Conservation (phyloP, 305 asterid species). For the Petunia hybrid region DNA sequence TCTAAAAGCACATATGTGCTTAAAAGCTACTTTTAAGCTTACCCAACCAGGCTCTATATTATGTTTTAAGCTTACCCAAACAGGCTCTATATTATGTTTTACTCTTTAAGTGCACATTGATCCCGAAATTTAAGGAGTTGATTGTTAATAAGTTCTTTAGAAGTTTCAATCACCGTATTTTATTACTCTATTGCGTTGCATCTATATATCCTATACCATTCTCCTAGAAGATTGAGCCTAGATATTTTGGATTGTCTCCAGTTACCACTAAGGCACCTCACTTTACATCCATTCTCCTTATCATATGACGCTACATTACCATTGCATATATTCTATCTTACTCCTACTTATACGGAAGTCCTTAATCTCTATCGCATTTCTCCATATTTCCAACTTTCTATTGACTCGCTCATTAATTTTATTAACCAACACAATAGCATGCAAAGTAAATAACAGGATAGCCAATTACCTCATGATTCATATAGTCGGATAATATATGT, state of each 20-base stretch:
- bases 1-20: no score
- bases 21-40: no score
- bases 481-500: conserved; percentile 83
- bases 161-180: background rate
- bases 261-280: background rate
- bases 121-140: no score
- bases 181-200: background rate
- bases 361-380: background rate
- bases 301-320: background rate
- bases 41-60: no score
- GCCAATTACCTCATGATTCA: conserved; percentile 81
- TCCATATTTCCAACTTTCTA: conserved; percentile 1
- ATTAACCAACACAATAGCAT: background rate
- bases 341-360: background rate
- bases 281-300: background rate
- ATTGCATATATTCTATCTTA: background rate
- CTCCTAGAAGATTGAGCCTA: conserved; percentile 6
- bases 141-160: no score
- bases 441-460: conserved; percentile 33
- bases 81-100: no score
- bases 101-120: no score
- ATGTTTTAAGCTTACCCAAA: no score
- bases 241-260: background rate
- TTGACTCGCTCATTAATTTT: background rate
- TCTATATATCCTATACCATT: conserved; percentile 14